Evolutionary conservation across 345 rosid genomes (phyloP), one percentile per base, ranked within the genome.

Genomic region (Crucihimalaya himalaica): DNA sequence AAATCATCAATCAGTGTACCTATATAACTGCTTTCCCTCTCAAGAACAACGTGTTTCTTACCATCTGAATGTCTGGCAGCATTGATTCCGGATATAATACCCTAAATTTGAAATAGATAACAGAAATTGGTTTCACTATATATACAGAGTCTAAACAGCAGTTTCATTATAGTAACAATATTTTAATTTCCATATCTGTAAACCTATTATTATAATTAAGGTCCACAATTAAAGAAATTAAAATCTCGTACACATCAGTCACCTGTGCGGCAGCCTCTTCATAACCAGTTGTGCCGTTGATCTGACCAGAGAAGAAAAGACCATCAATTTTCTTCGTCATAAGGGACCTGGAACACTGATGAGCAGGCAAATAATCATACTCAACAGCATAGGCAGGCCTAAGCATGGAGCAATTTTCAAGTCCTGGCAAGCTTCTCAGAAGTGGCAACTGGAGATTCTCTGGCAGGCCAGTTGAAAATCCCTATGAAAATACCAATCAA

Each of bases 231-330:
- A 56, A 60, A 14, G 69, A 56, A 67, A 74, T 39, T 65, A 70
- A 54, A 46, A 6, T 18, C n/a, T 42, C 37, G 25, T 27, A 31
- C 34, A 74, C 70, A 39, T 70, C 31, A 50, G 55, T 57, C 31
- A 94, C 98, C 96, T 94, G 98, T 15, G 98, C 95, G n/a, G 98
- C 98, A 85, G 98, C 98, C 78, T 91, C 98, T 85, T 94, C 98
- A 79, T 94, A 94, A 71, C 98, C 97, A 31, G 98, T 94, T 42
- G 98, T 94, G 75, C 98, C 98, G 63, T 94, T 94, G 78, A 94
- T 94, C 82, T 91, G 98, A 81, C 98, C 98, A 76, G 98, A 94
- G 77, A 94, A 91, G 87, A 94, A 94, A 80, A 94, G 95, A 28
- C 98, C 98, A 65, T 88, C 92, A 18, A 94, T 75, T 52, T 85